Evolutionary conservation across 768 basidiomycete species (phyloP), one percentile per base, ranked within the genome.

Genomic region (Psilocybe cyanescens): DNA sequence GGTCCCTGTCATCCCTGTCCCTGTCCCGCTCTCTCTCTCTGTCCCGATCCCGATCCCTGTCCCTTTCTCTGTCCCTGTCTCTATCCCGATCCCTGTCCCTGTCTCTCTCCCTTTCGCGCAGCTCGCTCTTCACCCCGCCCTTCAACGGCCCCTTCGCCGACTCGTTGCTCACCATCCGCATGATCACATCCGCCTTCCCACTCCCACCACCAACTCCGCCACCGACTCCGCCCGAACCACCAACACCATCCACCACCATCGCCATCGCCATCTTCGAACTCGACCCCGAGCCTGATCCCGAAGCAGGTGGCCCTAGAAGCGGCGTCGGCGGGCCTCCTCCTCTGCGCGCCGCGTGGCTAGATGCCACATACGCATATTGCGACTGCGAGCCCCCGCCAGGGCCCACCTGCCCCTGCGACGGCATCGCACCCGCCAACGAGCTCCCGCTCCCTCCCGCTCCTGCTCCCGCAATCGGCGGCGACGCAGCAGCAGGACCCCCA

Each of bases 361-460:
- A 8, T 12, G 41, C 6, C 41, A n/a, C 41, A 44, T 44, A 44
- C n/a, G 5, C 41, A n/a, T 44, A 44, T 35, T 35, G 11, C 33
- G 6, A 35, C 11, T 35, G 11, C 33, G 6, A 35, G 14, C 41
- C 0, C 8, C 41, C 41, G 14, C 41, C 41, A 0, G 7, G 7
- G 14, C n/a, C 41, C 11, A 6, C 11, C 4, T 44, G 4, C 14
- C 33, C 31, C 33, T n/a, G 45, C 19, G 60, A 50, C 7, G 55
- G 52, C 50, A 61, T 52, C 14, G 64, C 61, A 55, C 58, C 59
- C 46, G 66, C 63, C 50, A 68, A 44, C 8, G 67, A 68, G 33
- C 62, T 65, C 8, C 63, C 60, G 33, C 62, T 30, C 14, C 11
- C 41, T 12, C 41, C 41, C 11, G 2, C 14, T 12, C 41, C 41